These are phyloP conservation scores for Cercophora newfieldiana DNA, from an alignment of 495 filamentous ascomycete species.

Conservation along the genomic window DNA sequence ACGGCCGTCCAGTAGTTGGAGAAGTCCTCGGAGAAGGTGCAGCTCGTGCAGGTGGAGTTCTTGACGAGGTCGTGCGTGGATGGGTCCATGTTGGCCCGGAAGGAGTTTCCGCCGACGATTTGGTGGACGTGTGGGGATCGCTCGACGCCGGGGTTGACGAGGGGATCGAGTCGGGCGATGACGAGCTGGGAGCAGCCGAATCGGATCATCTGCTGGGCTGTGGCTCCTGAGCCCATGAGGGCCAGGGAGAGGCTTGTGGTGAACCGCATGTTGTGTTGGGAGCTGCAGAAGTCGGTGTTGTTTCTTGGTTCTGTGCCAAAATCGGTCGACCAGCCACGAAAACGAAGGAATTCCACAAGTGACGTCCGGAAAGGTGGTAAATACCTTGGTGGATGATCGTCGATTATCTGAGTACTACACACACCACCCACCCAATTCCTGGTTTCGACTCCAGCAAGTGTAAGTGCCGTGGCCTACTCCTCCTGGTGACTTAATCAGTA, in stretches of 20 bases:
- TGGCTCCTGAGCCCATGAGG: slow-evolving; percentile 41
- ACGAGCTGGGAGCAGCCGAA: slow-evolving; percentile 46
- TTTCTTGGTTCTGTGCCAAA: too few relatives aligned
- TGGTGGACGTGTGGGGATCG: slow-evolving; percentile 44
- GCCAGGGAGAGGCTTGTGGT: slow-evolving; percentile 35
- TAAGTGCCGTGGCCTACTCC: not conserved
- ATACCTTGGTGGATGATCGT: not conserved
- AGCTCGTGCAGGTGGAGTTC: slow-evolving; percentile 42
- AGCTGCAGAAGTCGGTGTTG: not conserved
- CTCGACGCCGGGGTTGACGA: slow-evolving; percentile 40
- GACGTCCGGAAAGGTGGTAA: not conserved
- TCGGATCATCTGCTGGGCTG: slow-evolving; percentile 40
- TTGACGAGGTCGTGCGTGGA: slow-evolving; percentile 35
- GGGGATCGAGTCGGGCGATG: slow-evolving; percentile 42
- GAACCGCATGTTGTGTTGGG: slow-evolving; percentile 28
- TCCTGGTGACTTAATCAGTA: slow-evolving; percentile 4
- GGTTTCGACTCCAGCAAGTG: not conserved
- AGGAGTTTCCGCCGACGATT: slow-evolving; percentile 44
- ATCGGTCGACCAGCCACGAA: too few relatives aligned
- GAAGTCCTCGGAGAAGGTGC: slow-evolving; percentile 45
- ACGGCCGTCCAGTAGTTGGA: slow-evolving; percentile 51
- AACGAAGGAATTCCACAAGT: too few relatives aligned
- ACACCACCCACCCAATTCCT: not conserved
- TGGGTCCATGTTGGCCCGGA: slow-evolving; percentile 42
- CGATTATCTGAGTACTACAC: too few relatives aligned